A percentile compares a stretch with the other conserved stretches of the same genome.
Conservation (phyloP, 2,329 filamentous ascomycete genomes). For the Macrophomina phaseolina region DNA sequence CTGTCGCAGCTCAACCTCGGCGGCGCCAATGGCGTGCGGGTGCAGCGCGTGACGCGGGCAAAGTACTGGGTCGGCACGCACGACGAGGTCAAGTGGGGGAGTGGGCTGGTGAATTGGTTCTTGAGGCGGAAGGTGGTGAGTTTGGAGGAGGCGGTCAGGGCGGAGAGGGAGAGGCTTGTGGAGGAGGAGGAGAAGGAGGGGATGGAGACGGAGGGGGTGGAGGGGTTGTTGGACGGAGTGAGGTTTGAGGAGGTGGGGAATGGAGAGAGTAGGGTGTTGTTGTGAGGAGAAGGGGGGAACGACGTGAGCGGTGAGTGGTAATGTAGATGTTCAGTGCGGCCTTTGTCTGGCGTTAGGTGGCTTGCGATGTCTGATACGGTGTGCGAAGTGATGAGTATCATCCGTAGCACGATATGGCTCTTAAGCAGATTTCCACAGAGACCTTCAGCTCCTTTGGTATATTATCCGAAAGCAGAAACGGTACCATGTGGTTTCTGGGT, state of each 20-base stretch:
- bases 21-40: constrained; percentile 64
- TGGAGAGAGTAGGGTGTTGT: constrained; percentile 60
- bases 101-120: constrained; percentile 61
- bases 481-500: too few species aligned
- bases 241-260: constrained; percentile 61
- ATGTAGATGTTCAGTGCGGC: too few species aligned
- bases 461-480: too few species aligned
- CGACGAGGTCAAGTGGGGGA: constrained; percentile 66
- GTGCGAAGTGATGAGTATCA: too few species aligned
- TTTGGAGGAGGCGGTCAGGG: constrained; percentile 54
- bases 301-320: not conserved
- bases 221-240: constrained; percentile 45
- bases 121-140: constrained; percentile 51
- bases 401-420: too few species aligned
- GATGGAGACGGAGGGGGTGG: constrained; percentile 34
- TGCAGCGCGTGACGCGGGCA: constrained; percentile 58
- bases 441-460: too few species aligned
- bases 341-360: too few species aligned
- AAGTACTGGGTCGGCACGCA: constrained; percentile 71
- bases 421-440: too few species aligned
- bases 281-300: constrained; percentile 29
- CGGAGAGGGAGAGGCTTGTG: constrained; percentile 46
- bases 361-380: too few species aligned
- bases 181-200: constrained; percentile 38
- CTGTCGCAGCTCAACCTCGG: constrained; percentile 68